A percentile compares a stretch with the other conserved stretches of the same genome.
Conservation (phyloP, 108 stramenopile species). For the Cyclostephanos invisitatus region DNA sequence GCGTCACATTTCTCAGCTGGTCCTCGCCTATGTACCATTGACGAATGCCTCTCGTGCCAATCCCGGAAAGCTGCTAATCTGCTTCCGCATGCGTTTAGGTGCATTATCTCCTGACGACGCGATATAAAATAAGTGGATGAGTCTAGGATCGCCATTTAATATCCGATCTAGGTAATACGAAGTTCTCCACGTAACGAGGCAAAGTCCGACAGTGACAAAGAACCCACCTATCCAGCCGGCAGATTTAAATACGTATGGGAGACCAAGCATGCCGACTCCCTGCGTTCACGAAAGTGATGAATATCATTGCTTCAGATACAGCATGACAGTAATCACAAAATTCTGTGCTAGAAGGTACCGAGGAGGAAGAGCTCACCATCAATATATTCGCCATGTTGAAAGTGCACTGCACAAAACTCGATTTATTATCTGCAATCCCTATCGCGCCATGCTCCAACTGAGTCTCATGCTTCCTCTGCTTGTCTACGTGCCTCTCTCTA, state of each 20-base stretch:
- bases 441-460: conserved; percentile 1
- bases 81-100: conserved; percentile 60
- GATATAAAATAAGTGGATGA: conserved; percentile 52
- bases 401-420: conserved; percentile 58
- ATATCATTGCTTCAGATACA: background rate
- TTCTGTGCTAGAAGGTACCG: background rate
- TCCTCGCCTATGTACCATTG: conserved; percentile 16
- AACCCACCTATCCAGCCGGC: conserved; percentile 71
- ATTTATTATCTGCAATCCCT: conserved; percentile 44
- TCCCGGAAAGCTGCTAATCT: conserved; percentile 68
- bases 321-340: background rate
- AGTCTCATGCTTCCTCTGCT: conserved; percentile 25
- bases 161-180: conserved; percentile 75
- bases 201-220: conserved; percentile 50
- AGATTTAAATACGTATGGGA: conserved; percentile 66
- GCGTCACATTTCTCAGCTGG: too few species aligned
- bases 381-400: conserved; percentile 84
- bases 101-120: background rate
- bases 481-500: conserved; percentile 36
- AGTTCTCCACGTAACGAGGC: conserved; percentile 67
- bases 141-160: conserved; percentile 80
- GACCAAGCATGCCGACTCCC: conserved; percentile 76
- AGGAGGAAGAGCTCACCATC: conserved; percentile 44
- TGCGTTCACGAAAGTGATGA: background rate
- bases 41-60: conserved; percentile 81